Evolutionary conservation across 179 eudicot genomes (phyloP), one percentile per base, ranked within the genome.

Genomic region (Pouteria campechiana): DNA sequence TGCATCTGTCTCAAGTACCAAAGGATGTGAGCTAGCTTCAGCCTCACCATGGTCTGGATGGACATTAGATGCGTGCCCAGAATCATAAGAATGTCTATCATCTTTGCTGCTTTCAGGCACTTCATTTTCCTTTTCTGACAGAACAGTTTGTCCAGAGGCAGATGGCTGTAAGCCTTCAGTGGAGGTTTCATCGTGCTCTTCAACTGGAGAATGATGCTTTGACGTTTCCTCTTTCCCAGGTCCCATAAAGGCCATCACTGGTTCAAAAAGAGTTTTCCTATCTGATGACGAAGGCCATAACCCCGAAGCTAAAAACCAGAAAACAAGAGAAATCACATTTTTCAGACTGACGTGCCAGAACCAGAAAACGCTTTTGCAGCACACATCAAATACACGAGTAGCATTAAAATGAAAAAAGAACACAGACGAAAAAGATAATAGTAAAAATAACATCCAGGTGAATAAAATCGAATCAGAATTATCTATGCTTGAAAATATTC

Each of bases 241-340:
- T 32, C 90, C 93, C 83, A 70, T 73, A 62, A 81, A 73, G 23
- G 78, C 62, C 72, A 68, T 75, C 52, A 71, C 78, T 47, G 93
- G 81, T 16, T 77, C 77, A 56, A 72, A 67, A 32, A 79, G 48
- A 8, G 68, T 50, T 43, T 76, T 78, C 57, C 63, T 61, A 43
- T 82, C 75, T 18, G 81, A 41, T 34, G 74, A 34, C 48, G 79
- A 68, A 37, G 86, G 64, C 86, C 65, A 64, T 48, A 69, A 37
- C 58, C 78, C 82, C 32, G 88, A 61, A 59, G 67, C 74, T 72
- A 55, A 41, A 34, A 52, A 19, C 59, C 19, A 48, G 14, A 34
- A 15, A 57, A 37, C 13, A 20, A 58, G 35, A 41, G 40, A 51
- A n/a, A n/a, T n/a, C n/a, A n/a, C n/a, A n/a, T n/a, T n/a, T n/a